A percentile compares a stretch with the other conserved stretches of the same genome.
These are phyloP conservation scores for Erodium maritimum DNA, from an alignment of 345 rosid species.

Conservation along the genomic window DNA sequence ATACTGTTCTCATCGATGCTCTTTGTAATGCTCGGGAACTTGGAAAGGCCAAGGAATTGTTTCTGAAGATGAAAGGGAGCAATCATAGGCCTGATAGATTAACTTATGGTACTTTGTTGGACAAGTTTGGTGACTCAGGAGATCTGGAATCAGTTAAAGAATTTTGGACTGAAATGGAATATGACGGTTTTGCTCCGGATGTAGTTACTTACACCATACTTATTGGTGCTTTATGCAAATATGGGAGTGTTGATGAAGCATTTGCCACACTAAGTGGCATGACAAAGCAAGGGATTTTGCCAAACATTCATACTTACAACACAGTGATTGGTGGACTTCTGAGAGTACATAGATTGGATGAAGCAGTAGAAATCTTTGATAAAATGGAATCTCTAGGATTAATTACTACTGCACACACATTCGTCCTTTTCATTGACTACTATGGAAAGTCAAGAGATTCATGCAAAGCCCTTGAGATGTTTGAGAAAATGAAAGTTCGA, in stretches of 20 bases:
- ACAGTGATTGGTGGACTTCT: conserved; percentile 64
- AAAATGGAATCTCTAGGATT: conserved; percentile 52
- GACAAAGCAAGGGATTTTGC: conserved; percentile 44
- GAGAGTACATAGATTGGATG: conserved; percentile 43
- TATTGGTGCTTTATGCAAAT: conserved; percentile 60
- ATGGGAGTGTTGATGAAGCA: conserved; percentile 49
- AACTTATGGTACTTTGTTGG: conserved; percentile 69
- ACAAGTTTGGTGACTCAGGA: conserved; percentile 62
- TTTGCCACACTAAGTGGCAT: conserved; percentile 51
- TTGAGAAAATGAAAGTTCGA: conserved; percentile 58
- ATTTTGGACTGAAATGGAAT: conserved; percentile 81
- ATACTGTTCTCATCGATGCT: conserved; percentile 82
- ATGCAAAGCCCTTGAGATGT: conserved; percentile 56
- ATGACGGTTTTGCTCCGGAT: conserved; percentile 70
- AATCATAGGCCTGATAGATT: conserved; percentile 70
- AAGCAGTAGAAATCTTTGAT: conserved; percentile 47
- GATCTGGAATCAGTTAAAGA: conserved; percentile 52
- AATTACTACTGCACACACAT: conserved; percentile 63
- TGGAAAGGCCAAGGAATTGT: conserved; percentile 47
- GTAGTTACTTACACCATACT: conserved; percentile 75
- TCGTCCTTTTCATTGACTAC: conserved; percentile 77
- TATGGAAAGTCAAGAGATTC: conserved; percentile 70
- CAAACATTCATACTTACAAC: conserved; percentile 81
- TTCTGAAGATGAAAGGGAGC: conserved; percentile 60
- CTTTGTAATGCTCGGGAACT: conserved; percentile 67